Base-by-base conservation (phyloP, 1,284 basidiomycete genomes). In the Heterobasidion annosum region DNA sequence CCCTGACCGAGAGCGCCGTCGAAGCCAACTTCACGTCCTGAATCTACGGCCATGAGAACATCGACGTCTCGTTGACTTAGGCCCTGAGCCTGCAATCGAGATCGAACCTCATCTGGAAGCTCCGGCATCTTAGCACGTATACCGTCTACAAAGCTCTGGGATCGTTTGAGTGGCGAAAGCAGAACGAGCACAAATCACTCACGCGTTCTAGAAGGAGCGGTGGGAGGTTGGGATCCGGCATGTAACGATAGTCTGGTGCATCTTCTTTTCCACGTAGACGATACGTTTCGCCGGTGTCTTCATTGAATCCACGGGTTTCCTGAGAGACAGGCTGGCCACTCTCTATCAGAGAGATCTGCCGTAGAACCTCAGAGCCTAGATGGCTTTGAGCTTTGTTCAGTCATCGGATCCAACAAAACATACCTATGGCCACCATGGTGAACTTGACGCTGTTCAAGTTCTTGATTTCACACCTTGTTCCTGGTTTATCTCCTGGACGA, bases 201-300 rank as follows among this genome's bases (percentile, higher is more conserved):
- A 86, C 88, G 61, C 79, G 66, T 55, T 77, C 74, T n/a, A 98
- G 68, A 32, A 83, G 64, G 4, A 95, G 67, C 0, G 88, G 82
- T 0, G 93, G 92, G 0, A 99, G 71, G 65, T 99, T 98, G 0
- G 93, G 86, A 67, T 99, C 97, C 0, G 97, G 97, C 93, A 99
- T 95, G 72, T 98, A 99, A 7, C 96, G 80, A 68, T 99, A 99
- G 67, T 99, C 96, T 4, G 90, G 90, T 0, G 93, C 88, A 63
- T 94, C 91, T 64, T 98, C 96, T 69, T 99, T 99, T 48, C 82
- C 85, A 45, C 97, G 80, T 56, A 98, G 70, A 18, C 75, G 76
- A 70, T 83, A 95, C 0, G 97, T 99, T 64, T 87, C 79, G 10
- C 86, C 87, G 2, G 76, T 83, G 53, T 85, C 73, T 66, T 95